Percentiles rank a stretch among this genome's conserved stretches.
phyloP scores from a whole-genome alignment of 2,329 filamentous ascomycete genomes.

The Exophiala dermatitidis region DNA sequence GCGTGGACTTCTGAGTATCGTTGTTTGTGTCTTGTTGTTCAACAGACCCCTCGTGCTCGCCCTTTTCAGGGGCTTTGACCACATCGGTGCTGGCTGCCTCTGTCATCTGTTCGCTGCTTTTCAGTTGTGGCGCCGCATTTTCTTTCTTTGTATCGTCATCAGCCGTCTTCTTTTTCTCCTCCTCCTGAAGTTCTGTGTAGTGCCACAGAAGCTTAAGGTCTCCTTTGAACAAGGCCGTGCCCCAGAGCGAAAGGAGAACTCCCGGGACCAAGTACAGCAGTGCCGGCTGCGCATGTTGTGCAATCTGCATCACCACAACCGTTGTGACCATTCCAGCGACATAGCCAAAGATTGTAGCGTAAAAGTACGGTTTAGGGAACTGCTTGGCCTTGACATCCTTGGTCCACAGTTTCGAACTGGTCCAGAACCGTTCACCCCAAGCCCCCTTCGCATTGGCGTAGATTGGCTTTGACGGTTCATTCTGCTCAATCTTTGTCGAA shows the following conservation, averaged over 20 bases:
- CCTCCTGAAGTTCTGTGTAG: slow-evolving; percentile 62
- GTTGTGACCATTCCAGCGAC: slow-evolving; percentile 69
- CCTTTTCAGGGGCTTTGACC: background rate
- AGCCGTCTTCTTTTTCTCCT: slow-evolving; percentile 33
- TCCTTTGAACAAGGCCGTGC: slow-evolving; percentile 62
- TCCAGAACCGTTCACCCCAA: slow-evolving; percentile 85
- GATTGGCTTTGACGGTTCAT: slow-evolving; percentile 29
- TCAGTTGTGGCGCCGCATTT: background rate
- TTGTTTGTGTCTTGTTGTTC: background rate
- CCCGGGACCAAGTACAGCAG: slow-evolving; percentile 87
- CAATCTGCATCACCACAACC: slow-evolving; percentile 67
- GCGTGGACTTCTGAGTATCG: background rate
- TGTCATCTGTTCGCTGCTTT: background rate
- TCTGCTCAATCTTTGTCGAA: slow-evolving; percentile 5
- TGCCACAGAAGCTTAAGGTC: slow-evolving; percentile 70
- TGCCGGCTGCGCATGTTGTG: slow-evolving; percentile 77
- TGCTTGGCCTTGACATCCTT: slow-evolving; percentile 35
- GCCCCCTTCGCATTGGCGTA: slow-evolving; percentile 56
- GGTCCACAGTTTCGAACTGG: slow-evolving; percentile 34
- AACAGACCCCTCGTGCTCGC: background rate
- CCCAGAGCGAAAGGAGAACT: slow-evolving; percentile 67
- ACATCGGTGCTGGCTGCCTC: background rate
- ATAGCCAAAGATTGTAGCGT: slow-evolving; percentile 69
- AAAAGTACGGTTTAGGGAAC: slow-evolving; percentile 84
- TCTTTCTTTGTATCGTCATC: slow-evolving; percentile 8